These are phyloP conservation scores for Polychaeton citri DNA, from an alignment of 2,329 filamentous ascomycete genomes.

Conservation along the genomic window DNA sequence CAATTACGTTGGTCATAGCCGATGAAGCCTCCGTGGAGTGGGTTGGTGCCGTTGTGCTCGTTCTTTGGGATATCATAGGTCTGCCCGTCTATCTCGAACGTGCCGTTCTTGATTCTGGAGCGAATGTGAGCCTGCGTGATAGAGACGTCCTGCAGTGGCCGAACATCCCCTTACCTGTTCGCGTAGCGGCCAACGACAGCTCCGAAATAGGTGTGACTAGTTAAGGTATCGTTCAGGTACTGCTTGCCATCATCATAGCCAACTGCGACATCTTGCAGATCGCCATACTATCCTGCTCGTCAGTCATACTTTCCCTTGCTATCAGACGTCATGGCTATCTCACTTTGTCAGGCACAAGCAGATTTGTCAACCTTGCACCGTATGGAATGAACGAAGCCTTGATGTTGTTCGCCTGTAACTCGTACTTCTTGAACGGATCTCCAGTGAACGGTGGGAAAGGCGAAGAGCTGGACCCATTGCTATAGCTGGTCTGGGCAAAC, in stretches of 20 bases:
- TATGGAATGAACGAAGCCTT: constrained; percentile 59
- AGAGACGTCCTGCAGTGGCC: background rate
- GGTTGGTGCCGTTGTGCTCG: constrained; percentile 37
- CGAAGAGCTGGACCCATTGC: background rate
- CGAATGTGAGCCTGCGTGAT: background rate
- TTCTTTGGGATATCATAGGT: constrained; percentile 37
- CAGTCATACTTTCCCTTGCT: constrained; percentile 23
- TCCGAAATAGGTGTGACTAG: constrained; percentile 57
- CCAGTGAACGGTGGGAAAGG: constrained; percentile 16
- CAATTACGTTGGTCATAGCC: constrained; percentile 58
- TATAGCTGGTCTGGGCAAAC: constrained; percentile 9
- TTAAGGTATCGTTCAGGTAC: constrained; percentile 49
- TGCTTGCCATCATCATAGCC: constrained; percentile 66
- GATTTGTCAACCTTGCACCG: constrained; percentile 58
- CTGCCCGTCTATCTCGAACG: constrained; percentile 36
- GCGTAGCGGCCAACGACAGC: constrained; percentile 62
- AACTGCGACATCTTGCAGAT: constrained; percentile 35
- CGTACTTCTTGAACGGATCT: constrained; percentile 44
- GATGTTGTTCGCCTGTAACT: constrained; percentile 53
- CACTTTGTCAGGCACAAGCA: constrained; percentile 59
- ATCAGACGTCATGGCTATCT: constrained; percentile 55
- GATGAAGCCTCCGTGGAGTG: constrained; percentile 34
- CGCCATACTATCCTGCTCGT: constrained; percentile 21
- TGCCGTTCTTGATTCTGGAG: constrained; percentile 48
- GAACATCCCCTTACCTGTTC: constrained; percentile 44